Base-by-base conservation (phyloP, 2,329 filamentous ascomycete species). In the Colletotrichum lentis region DNA sequence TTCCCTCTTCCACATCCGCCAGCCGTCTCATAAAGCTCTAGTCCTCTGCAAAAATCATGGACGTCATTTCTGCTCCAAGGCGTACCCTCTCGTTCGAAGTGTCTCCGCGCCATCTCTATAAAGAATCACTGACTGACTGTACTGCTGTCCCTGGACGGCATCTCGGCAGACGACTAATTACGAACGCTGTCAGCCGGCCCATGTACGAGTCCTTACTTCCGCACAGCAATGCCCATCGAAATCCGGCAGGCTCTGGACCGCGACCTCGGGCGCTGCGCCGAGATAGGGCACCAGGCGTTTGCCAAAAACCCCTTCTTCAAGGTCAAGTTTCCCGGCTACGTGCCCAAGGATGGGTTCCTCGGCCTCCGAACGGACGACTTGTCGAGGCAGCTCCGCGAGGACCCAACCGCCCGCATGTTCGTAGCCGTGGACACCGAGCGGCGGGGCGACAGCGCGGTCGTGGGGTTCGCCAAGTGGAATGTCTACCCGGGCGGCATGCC, bases 381-480 rank as follows among this genome's bases (percentile, higher is more conserved):
- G n/a, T 50, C 57, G 6, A 72, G 69, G 14, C 54, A 70, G 7
- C 43, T 68, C 37, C 47, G 55, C 20, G 62, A 59, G 10, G 65
- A 68, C 14, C 63, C 57, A 12, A 44, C 44, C 14, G 20, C 16
- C 18, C 61, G 47, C 3, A 39, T 67, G 35, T 41, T 68, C 20
- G 56, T 58, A 12, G 65, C 54, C 5, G 55, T 58, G n/a, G 63
- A 72, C 56, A 62, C 63, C 1, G 63, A 66, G 3, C 11, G 41
- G 43, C 41, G 35, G 5, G 61, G 62, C 16, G 57, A 71, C 20
- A 71, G 75, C 2, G 71, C 72, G 59, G 75, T 73, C 57, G 64
- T 81, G 49, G 74, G 76, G 11, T 80, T 79, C 59, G 71, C 75
- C 39, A 75, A 75, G 72, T 81, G 78, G 75, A 76, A 76, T 54